phyloP scores from a whole-genome alignment of 441 rosid species.

The Bruguiera hainesii region DNA sequence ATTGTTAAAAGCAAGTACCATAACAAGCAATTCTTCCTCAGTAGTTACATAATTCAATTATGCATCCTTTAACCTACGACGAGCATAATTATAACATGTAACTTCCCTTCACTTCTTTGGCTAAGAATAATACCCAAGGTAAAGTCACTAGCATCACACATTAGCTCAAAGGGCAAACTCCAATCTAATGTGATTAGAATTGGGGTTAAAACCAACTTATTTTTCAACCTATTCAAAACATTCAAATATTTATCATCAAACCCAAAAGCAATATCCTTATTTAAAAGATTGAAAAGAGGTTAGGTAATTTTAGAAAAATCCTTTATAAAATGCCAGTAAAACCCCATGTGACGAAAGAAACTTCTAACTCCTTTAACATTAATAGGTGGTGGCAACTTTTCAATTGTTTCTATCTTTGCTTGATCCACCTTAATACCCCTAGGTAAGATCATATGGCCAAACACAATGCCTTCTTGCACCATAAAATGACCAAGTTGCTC shows the following conservation, averaged over 20 bases:
- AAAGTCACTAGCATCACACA: constrained; percentile 6
- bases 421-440: background rate
- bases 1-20: too few relatives aligned
- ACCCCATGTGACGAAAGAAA: background rate
- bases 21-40: too few relatives aligned
- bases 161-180: background rate
- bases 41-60: too few relatives aligned
- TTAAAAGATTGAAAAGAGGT: background rate
- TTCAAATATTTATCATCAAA: background rate
- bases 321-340: background rate
- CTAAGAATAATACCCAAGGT: background rate
- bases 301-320: background rate
- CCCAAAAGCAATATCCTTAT: background rate
- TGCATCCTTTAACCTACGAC: too few relatives aligned
- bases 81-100: too few relatives aligned
- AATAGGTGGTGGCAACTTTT: background rate
- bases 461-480: background rate
- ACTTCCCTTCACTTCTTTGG: background rate
- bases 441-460: background rate
- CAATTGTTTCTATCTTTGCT: background rate
- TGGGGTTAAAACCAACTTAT: background rate
- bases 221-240: background rate
- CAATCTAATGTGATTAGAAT: background rate
- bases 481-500: constrained; percentile 9
- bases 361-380: constrained; percentile 3